Evolutionary conservation across 2,329 filamentous ascomycete genomes (phyloP).

Genomic region (Lasiodiplodia citricola): DNA sequence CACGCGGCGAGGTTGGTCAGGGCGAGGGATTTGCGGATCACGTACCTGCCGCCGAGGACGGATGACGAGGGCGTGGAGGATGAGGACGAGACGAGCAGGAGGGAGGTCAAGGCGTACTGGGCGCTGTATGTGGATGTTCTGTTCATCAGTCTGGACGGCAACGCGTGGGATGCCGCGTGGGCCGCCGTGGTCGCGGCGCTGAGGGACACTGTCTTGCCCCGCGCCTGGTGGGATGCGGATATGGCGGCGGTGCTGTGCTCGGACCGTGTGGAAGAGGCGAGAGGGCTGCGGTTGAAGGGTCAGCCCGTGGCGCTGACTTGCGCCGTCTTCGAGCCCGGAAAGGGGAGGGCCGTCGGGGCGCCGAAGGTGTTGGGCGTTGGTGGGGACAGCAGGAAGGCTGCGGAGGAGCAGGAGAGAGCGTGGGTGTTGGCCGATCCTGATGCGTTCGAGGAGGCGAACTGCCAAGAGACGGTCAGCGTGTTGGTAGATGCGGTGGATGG

Average conservation of each 20-base stretch:
- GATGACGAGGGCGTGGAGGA: conserved; percentile 49
- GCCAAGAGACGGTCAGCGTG: conserved; percentile 80
- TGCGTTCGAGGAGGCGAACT: conserved; percentile 84
- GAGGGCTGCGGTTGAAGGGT: conserved; percentile 64
- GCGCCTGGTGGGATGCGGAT: conserved; percentile 83
- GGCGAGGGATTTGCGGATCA: conserved; percentile 74
- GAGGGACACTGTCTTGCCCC: conserved; percentile 75
- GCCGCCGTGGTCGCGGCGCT: conserved; percentile 81
- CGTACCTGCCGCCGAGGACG: conserved; percentile 58
- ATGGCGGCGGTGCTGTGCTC: conserved; percentile 79
- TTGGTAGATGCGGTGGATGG: conserved; percentile 67
- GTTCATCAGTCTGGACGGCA: conserved; percentile 91
- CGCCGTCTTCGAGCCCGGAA: conserved; percentile 66
- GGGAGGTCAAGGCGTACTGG: conserved; percentile 84
- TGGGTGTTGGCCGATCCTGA: conserved; percentile 92
- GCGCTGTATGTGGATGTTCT: conserved; percentile 93
- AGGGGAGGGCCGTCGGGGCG: background rate
- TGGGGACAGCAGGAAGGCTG: conserved; percentile 46
- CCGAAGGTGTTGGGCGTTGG: conserved; percentile 31
- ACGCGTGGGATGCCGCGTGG: conserved; percentile 92
- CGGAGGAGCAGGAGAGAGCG: conserved; percentile 34
- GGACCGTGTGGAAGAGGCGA: conserved; percentile 59
- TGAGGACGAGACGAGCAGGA: conserved; percentile 51
- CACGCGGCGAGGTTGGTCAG: conserved; percentile 72
- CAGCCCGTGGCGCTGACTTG: conserved; percentile 80